phyloP scores from a whole-genome alignment of 129 eudicot species.

The Oenanthe sinensis region DNA sequence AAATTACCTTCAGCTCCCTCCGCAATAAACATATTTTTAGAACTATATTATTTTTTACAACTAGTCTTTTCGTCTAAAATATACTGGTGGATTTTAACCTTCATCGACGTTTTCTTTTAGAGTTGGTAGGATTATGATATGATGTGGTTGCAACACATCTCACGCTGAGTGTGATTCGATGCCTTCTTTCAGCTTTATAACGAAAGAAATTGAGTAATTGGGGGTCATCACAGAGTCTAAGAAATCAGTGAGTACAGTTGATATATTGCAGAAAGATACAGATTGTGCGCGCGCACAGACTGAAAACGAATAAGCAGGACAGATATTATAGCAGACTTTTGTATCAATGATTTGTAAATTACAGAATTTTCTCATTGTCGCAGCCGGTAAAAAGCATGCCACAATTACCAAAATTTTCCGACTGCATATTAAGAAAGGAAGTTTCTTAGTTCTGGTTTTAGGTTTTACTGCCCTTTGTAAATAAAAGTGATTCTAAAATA shows the following conservation, averaged over 20 bases:
- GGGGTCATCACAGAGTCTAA: not conserved
- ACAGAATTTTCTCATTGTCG: not conserved
- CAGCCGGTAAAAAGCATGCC: not conserved
- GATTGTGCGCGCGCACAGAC: not conserved
- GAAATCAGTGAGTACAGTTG: not conserved
- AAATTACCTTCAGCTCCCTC: no score
- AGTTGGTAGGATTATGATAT: not conserved
- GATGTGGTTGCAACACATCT: not conserved
- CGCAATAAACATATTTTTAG: not conserved
- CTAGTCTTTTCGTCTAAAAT: not conserved
- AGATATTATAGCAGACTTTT: not conserved
- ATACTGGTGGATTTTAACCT: not conserved
- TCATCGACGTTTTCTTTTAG: not conserved
- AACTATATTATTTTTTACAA: not conserved
- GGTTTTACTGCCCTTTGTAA: not conserved
- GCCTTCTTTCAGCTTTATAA: not conserved
- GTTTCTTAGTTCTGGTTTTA: not conserved
- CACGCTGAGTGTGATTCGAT: not conserved
- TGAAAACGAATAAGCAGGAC: not conserved
- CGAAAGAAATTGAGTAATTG: not conserved
- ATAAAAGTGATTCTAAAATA: constrained; percentile 9
- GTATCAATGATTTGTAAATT: not conserved
- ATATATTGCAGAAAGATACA: not conserved
- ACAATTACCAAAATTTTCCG: constrained; percentile 16
- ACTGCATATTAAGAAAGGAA: not conserved